These are phyloP conservation scores for Phytophthora cajani DNA, from an alignment of 352 stramenopile genomes.

Conservation along the genomic window DNA sequence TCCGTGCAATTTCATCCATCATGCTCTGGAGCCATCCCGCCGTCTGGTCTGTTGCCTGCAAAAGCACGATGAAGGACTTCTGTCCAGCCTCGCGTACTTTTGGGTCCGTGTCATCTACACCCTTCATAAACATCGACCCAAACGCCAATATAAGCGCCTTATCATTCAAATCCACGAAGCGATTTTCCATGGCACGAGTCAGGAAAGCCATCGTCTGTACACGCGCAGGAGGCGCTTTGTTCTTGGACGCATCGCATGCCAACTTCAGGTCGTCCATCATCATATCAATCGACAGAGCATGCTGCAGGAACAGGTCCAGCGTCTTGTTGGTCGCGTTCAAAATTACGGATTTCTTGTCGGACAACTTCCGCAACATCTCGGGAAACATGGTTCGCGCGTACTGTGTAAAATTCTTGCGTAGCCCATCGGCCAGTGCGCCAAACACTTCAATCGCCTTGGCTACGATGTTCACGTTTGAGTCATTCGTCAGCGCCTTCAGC, in stretches of 20 bases:
- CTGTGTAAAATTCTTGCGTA: constrained; percentile 84
- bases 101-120: constrained; percentile 81
- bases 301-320: constrained; percentile 80
- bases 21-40: constrained; percentile 61
- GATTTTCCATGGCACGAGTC: constrained; percentile 73
- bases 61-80: constrained; percentile 64
- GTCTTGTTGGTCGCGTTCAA: constrained; percentile 86
- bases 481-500: constrained; percentile 79
- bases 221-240: constrained; percentile 81
- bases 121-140: constrained; percentile 61
- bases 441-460: constrained; percentile 88
- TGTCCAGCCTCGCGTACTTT: constrained; percentile 81
- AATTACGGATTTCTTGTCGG: constrained; percentile 88
- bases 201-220: constrained; percentile 82
- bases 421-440: constrained; percentile 74
- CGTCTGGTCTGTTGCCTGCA: constrained; percentile 60
- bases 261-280: constrained; percentile 89
- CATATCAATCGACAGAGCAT: constrained; percentile 86
- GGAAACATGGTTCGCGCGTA: constrained; percentile 81
- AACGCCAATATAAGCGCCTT: constrained; percentile 72
- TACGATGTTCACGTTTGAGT: constrained; percentile 90
- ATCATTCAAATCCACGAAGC: constrained; percentile 67
- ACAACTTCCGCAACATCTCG: constrained; percentile 84
- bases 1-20: constrained; percentile 70
- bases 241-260: constrained; percentile 74